Evolutionary conservation across 2,329 filamentous ascomycete genomes (phyloP).

Genomic region (Elsinoe australis): DNA sequence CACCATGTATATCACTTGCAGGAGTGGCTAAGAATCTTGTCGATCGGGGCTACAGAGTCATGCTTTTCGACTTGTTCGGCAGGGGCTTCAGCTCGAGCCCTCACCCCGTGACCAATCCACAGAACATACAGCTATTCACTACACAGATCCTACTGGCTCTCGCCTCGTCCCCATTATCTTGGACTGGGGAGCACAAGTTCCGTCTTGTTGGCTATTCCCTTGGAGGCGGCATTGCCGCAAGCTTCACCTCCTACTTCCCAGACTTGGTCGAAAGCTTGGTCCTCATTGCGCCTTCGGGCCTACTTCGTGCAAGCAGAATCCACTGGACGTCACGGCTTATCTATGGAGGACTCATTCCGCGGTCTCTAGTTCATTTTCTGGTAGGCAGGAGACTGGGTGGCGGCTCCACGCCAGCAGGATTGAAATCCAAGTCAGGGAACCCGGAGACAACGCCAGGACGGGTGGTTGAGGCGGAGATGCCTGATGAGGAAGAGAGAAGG

Average conservation of each 20-base stretch:
- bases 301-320: constrained; percentile 60
- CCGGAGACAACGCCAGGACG: constrained; percentile 22
- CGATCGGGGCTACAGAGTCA: constrained; percentile 61
- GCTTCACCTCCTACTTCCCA: constrained; percentile 63
- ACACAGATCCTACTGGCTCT: constrained; percentile 65
- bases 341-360: constrained; percentile 57
- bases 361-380: constrained; percentile 46
- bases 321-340: constrained; percentile 54
- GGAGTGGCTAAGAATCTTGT: constrained; percentile 59
- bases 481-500: constrained; percentile 12
- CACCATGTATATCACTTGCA: constrained; percentile 63
- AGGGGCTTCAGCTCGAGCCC: constrained; percentile 71
- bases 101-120: constrained; percentile 56
- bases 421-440: constrained; percentile 17
- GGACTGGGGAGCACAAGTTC: constrained; percentile 54
- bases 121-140: constrained; percentile 66
- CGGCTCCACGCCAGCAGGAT: constrained; percentile 26
- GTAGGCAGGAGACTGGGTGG: constrained; percentile 46
- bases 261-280: constrained; percentile 61
- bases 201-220: constrained; percentile 72
- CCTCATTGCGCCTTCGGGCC: constrained; percentile 69
- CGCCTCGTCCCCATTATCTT: constrained; percentile 60
- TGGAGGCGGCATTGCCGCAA: constrained; percentile 64
- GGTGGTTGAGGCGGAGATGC: constrained; percentile 36
- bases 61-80: constrained; percentile 72